A percentile compares a stretch with the other conserved stretches of the same genome.
Evolutionary conservation across 352 stramenopile species (phyloP).

Genomic region (Phytophthora vignae): DNA sequence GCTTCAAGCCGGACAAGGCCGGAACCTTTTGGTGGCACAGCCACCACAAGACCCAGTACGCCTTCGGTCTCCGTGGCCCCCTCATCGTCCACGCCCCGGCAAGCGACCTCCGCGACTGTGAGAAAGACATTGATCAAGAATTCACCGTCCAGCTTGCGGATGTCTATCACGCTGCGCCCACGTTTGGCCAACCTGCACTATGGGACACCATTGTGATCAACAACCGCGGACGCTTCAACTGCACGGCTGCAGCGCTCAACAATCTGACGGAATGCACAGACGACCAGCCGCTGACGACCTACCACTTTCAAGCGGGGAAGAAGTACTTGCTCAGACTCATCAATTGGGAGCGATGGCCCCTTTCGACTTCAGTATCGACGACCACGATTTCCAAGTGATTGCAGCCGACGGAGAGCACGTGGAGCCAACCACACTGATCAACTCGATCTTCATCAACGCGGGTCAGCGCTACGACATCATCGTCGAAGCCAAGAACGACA

Average conservation of each 20-base stretch:
- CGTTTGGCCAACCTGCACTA: conserved; percentile 13
- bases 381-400: conserved; percentile 44
- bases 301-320: conserved; percentile 27
- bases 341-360: conserved; percentile 37
- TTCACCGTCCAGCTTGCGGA: conserved; percentile 34
- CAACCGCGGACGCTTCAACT: conserved; percentile 45
- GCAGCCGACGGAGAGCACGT: conserved; percentile 35
- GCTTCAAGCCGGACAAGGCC: conserved; percentile 38
- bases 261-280: conserved; percentile 19
- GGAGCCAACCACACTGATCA: conserved; percentile 29
- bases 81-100: conserved; percentile 37
- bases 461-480: conserved; percentile 45
- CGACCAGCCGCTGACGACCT: conserved; percentile 26
- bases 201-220: conserved; percentile 45
- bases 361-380: conserved; percentile 47
- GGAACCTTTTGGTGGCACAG: conserved; percentile 50
- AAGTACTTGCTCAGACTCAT: conserved; percentile 43
- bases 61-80: conserved; percentile 38
- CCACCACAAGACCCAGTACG: conserved; percentile 43
- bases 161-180: conserved; percentile 33
- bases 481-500: conserved; percentile 33
- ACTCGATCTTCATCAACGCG: conserved; percentile 38
- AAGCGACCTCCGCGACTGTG: conserved; percentile 13
- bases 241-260: conserved; percentile 21
- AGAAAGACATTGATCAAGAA: conserved; percentile 36